These are phyloP conservation scores for Cydonia oblonga DNA, from an alignment of 331 rosid species.

Conservation along the genomic window DNA sequence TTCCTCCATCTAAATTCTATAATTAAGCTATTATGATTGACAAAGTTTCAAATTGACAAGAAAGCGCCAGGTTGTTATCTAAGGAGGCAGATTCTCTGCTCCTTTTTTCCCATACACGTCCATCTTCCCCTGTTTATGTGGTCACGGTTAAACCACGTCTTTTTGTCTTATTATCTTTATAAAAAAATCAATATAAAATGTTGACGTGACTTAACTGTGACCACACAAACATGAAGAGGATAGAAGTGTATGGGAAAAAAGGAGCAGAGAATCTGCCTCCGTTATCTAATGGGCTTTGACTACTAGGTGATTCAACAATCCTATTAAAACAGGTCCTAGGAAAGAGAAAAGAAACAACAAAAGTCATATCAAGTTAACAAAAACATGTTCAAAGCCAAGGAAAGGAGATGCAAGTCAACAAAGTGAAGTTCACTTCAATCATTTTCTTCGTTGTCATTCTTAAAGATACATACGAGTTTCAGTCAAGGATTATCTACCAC, in stretches of 20 bases:
- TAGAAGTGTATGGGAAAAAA: too few species aligned
- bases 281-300: not conserved
- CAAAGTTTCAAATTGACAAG: not conserved
- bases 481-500: slow-evolving; percentile 37
- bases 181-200: too few species aligned
- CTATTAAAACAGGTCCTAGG: slow-evolving; percentile 1
- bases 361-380: not conserved
- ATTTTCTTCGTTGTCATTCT: slow-evolving; percentile 22
- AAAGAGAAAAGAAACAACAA: not conserved
- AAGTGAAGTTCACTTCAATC: slow-evolving; percentile 33
- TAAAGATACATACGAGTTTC: slow-evolving; percentile 13
- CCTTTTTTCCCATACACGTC: too few species aligned
- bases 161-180: too few species aligned
- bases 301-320: not conserved
- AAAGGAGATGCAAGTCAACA: slow-evolving; percentile 36
- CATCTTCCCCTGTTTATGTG: too few species aligned
- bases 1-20: not conserved
- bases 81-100: too few species aligned
- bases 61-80: not conserved
- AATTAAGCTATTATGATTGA: not conserved
- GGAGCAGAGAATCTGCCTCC: too few species aligned
- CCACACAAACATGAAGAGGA: too few species aligned
- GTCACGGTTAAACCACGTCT: too few species aligned
- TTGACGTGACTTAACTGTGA: too few species aligned
- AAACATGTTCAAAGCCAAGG: slow-evolving; percentile 17